Evolutionary conservation across 495 filamentous ascomycete species (phyloP).

Genomic region (Podospora pseudopauciseta): DNA sequence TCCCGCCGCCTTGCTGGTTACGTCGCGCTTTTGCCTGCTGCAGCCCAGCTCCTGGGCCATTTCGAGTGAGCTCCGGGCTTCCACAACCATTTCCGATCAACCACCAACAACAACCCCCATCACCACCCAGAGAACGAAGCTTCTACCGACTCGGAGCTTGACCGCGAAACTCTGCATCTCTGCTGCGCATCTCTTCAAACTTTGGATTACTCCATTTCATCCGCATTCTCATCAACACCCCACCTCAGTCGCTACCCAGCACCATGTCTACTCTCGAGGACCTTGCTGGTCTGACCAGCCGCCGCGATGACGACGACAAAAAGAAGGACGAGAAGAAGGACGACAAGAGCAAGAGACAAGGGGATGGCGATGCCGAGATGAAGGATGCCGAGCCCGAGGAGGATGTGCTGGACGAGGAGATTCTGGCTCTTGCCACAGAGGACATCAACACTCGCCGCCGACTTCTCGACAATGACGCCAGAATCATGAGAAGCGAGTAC

Average conservation of each 20-base stretch:
- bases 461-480: constrained; percentile 91
- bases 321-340: constrained; percentile 73
- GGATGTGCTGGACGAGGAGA: constrained; percentile 84
- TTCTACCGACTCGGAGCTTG: neutral
- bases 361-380: constrained; percentile 83
- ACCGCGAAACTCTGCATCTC: neutral
- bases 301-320: constrained; percentile 69
- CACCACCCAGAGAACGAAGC: constrained; percentile 7
- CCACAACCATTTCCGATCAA: constrained; percentile 17
- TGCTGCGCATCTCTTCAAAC: neutral
- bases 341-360: constrained; percentile 60
- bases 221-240: neutral
- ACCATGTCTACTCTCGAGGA: constrained; percentile 43
- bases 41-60: constrained; percentile 26
- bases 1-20: constrained; percentile 26
- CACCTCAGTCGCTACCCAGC: constrained; percentile 7
- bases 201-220: neutral
- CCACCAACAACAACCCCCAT: constrained; percentile 22
- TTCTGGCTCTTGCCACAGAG: constrained; percentile 81
- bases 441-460: constrained; percentile 86
- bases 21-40: constrained; percentile 39
- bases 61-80: constrained; percentile 29
- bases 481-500: constrained; percentile 97
- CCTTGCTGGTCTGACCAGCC: constrained; percentile 48
- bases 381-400: constrained; percentile 69